A percentile compares a stretch with the other conserved stretches of the same genome.
Evolutionary conservation across 1,284 basidiomycete genomes (phyloP).

Genomic region (Malassezia equina): DNA sequence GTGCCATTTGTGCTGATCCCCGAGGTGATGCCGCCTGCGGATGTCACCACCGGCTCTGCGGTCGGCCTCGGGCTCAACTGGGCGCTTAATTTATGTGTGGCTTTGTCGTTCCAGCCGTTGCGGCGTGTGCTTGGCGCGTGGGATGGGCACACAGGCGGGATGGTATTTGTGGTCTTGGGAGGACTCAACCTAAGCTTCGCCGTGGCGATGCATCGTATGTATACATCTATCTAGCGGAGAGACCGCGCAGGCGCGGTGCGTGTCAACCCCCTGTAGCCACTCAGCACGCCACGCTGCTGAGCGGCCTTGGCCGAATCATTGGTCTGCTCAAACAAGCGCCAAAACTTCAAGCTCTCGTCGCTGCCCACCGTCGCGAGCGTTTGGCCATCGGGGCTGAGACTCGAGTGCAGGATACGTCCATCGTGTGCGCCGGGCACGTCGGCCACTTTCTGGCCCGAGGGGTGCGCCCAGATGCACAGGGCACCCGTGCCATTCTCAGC

Average conservation of each 20-base stretch:
- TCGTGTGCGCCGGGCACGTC: constrained; percentile 42
- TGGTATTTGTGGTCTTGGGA: constrained; percentile 34
- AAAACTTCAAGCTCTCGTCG: constrained; percentile 47
- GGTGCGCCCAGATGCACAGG: constrained; percentile 44
- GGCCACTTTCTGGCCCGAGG: constrained; percentile 34
- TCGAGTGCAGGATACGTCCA: constrained; percentile 32
- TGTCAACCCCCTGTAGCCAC: constrained; percentile 9
- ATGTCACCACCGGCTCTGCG: constrained; percentile 72
- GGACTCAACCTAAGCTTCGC: constrained; percentile 24
- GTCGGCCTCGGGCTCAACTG: constrained; percentile 75
- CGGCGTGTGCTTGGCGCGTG: constrained; percentile 57
- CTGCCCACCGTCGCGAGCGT: constrained; percentile 41
- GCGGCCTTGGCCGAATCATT: constrained; percentile 22
- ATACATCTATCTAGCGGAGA: constrained; percentile 13
- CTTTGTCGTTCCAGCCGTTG: constrained; percentile 69
- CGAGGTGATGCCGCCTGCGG: constrained; percentile 73
- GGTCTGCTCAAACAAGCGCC: constrained; percentile 43
- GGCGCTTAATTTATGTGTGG: constrained; percentile 72
- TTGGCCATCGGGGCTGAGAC: constrained; percentile 42
- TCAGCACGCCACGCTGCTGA: constrained; percentile 7
- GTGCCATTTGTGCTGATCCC: constrained; percentile 82
- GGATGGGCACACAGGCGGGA: constrained; percentile 31
- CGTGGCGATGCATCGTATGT: constrained; percentile 21
- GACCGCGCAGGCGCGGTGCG: constrained; percentile 11
- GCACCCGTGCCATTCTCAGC: constrained; percentile 31